A percentile compares a stretch with the other conserved stretches of the same genome.
These are phyloP conservation scores for Pseudopyrenochaeta lycopersici DNA, from an alignment of 2,329 filamentous ascomycete genomes.

Conservation along the genomic window DNA sequence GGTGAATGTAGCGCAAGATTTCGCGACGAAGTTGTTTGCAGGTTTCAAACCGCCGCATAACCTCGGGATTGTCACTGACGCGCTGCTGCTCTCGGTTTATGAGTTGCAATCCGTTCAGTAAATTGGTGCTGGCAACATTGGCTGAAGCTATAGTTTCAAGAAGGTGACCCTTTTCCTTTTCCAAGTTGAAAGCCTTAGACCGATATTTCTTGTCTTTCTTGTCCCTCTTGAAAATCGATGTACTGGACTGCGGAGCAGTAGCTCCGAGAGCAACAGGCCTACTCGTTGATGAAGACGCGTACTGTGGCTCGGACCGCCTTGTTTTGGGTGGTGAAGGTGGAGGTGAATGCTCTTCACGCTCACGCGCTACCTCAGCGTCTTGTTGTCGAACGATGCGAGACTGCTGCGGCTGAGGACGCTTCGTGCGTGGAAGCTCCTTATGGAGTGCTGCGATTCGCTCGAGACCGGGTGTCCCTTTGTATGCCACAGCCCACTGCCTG, in stretches of 20 bases:
- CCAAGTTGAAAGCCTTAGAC: slow-evolving; percentile 77
- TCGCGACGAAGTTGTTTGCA: slow-evolving; percentile 88
- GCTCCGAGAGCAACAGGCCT: slow-evolving; percentile 38
- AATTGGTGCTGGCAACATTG: slow-evolving; percentile 88
- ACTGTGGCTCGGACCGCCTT: slow-evolving; percentile 35
- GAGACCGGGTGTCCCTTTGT: slow-evolving; percentile 82
- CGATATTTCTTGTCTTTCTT: slow-evolving; percentile 64
- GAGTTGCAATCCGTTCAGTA: slow-evolving; percentile 84
- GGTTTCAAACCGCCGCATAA: slow-evolving; percentile 79
- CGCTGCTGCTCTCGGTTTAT: slow-evolving; percentile 90
- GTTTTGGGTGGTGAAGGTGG: slow-evolving; percentile 41
- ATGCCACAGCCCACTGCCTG: slow-evolving; percentile 83
- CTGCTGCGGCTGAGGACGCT: slow-evolving; percentile 73
- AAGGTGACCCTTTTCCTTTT: slow-evolving; percentile 87
- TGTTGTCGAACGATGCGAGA: slow-evolving; percentile 87
- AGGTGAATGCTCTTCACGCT: slow-evolving; percentile 63
- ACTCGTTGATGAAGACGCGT: slow-evolving; percentile 38
- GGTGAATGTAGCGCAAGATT: slow-evolving; percentile 90
- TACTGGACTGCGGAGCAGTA: slow-evolving; percentile 55
- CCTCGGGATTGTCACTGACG: slow-evolving; percentile 83
- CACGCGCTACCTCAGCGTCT: slow-evolving; percentile 74
- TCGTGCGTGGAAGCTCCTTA: slow-evolving; percentile 68
- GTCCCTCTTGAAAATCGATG: slow-evolving; percentile 62
- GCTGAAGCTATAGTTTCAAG: slow-evolving; percentile 88
- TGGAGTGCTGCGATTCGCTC: slow-evolving; percentile 83